These are phyloP conservation scores for Avena atlantica DNA, from an alignment of 176 grass and related monocot species.

Conservation along the genomic window DNA sequence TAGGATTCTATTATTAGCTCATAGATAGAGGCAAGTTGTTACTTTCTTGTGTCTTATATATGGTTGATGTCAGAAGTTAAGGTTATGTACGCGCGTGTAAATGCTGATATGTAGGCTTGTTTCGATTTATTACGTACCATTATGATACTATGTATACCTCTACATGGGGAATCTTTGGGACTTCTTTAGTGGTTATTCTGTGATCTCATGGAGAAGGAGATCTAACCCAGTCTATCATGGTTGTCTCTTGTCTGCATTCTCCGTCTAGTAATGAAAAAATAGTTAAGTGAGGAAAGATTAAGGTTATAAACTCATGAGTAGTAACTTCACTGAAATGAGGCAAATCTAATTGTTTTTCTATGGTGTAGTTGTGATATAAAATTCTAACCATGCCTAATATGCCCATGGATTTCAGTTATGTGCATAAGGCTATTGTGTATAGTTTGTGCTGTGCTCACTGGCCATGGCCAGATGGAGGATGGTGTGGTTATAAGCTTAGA, in stretches of 20 bases:
- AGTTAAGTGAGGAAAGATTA: constrained; percentile 4
- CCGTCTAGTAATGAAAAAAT: neutral
- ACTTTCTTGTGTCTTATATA: neutral
- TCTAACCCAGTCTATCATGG: neutral
- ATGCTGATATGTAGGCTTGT: neutral
- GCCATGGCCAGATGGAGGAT: neutral
- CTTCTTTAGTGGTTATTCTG: neutral
- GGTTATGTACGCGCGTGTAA: neutral
- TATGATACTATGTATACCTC: neutral
- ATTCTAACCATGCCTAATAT: constrained; percentile 18
- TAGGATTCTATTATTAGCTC: constrained; percentile 17
- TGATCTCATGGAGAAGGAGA: constrained; percentile 17
- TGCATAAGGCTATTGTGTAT: neutral
- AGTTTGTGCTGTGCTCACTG: neutral
- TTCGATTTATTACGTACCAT: neutral
- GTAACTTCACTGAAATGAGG: neutral
- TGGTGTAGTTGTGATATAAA: neutral
- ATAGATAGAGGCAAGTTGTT: neutral
- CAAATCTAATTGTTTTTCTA: neutral
- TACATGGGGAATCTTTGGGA: neutral
- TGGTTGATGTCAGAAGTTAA: constrained; percentile 20
- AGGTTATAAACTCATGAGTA: constrained; percentile 9
- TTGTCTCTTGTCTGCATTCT: constrained; percentile 14
- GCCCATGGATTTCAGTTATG: neutral
- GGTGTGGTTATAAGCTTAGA: neutral